Evolutionary conservation across 2,329 filamentous ascomycete genomes (phyloP), one percentile per base, ranked within the genome.

Genomic region (Nectriaceae sp.): DNA sequence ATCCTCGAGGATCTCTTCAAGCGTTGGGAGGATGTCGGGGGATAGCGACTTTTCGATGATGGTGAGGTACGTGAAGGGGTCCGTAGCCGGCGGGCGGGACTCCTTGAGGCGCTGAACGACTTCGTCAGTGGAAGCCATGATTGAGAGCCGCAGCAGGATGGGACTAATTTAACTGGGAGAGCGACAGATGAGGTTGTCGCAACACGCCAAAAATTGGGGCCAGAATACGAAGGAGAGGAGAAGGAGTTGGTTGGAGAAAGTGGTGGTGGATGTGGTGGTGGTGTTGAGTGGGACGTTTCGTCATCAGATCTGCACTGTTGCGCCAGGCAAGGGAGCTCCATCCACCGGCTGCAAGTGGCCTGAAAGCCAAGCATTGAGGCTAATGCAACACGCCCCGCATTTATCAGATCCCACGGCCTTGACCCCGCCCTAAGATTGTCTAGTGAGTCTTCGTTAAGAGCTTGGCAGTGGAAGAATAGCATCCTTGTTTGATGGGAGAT

Each of bases 1-100:
- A 75, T 89, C 83, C 65, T 88, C 82, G 16, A 90, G 75, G 29
- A 89, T 82, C 19, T 85, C 77, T 57, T 90, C 80, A 39, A 93
- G 75, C 3, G 80, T 72, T 1, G 87, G 85, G 37, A 93, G 73
- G 51, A 86, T 77, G 50, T 85, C 83, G 16, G 82, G 77, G 4
- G 79, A 83, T 39, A 91, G 75, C 57, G 88, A 86, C 68, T 88
- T 83, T 66, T 90, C 87, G 61, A 93, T 73, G 54, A 92, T 84
- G 47, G 88, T 90, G 46, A 92, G 79, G 67, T 91, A 93, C 19
- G 87, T 90, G 62, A 91, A 80, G 54, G 80, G 78, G 65, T 93
- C 88, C 31, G 76, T 79, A 18, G 74, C 73, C 3, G 78, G 78
- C 5, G 78, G 78, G 21, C 71, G 70, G 37, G 76, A 74, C 54